Evolutionary conservation across 768 basidiomycete species (phyloP).

Genomic region (Cystobasidium ongulense): DNA sequence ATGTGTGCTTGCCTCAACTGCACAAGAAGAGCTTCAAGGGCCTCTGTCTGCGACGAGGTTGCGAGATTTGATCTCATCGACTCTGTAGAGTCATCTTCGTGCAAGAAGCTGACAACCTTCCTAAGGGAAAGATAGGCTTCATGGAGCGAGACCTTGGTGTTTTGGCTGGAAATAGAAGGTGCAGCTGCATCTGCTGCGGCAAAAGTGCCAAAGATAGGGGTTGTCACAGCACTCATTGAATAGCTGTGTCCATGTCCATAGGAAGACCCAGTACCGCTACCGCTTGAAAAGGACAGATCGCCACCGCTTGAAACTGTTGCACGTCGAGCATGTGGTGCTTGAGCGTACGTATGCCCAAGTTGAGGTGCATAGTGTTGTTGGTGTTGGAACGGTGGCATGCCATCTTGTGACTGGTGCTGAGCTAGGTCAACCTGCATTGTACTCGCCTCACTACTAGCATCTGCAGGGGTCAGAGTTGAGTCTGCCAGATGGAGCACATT

Average conservation of each 20-base stretch:
- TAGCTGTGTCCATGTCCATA: constrained; percentile 5
- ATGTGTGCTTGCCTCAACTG: neutral
- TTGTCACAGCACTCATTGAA: constrained; percentile 4
- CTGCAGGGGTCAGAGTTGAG: neutral
- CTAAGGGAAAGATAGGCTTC: constrained; percentile 16
- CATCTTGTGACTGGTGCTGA: neutral
- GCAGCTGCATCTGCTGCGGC: neutral
- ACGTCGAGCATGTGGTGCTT: neutral
- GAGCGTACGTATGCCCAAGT: neutral
- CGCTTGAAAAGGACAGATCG: neutral
- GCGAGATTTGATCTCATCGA: neutral
- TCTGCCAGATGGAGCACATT: neutral
- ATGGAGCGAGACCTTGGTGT: constrained; percentile 12
- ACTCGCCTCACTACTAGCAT: neutral
- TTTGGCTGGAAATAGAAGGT: neutral
- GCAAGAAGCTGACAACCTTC: constrained; percentile 9
- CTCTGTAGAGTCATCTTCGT: neutral
- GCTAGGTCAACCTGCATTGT: neutral
- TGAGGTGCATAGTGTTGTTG: neutral
- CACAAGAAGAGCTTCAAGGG: neutral
- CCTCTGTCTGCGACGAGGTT: neutral
- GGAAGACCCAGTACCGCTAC: neutral
- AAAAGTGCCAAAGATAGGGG: neutral
- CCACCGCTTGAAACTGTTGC: neutral
- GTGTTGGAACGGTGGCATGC: neutral